Percentiles rank a stretch among this genome's conserved stretches.
Conservation (phyloP, 331 rosid genomes). For the Arachis monticola region DNA sequence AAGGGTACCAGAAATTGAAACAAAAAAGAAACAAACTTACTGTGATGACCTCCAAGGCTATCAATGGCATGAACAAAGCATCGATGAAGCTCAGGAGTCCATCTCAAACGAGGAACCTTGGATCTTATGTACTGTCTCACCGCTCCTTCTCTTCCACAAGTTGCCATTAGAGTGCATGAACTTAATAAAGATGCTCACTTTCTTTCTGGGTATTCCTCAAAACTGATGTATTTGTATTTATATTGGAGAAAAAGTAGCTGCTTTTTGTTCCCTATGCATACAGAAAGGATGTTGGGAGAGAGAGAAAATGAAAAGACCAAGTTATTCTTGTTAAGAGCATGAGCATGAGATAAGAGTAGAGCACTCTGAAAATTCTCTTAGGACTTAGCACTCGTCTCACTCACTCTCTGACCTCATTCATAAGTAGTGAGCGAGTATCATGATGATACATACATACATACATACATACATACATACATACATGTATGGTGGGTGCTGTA, state of each 20-base stretch:
- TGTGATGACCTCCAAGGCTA: conserved; percentile 94
- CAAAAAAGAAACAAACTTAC: conserved; percentile 48
- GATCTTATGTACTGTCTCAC: conserved; percentile 94
- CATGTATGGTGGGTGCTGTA: conserved; percentile 37
- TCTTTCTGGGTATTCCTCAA: neutral
- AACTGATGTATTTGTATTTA: neutral
- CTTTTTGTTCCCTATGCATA: conserved; percentile 16
- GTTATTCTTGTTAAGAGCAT: conserved; percentile 15
- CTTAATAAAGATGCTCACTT: too few species aligned
- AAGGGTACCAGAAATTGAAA: neutral
- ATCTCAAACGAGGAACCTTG: conserved; percentile 90
- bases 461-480: too few species aligned
- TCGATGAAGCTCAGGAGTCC: conserved; percentile 97
- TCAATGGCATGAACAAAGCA: conserved; percentile 87
- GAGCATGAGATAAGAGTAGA: neutral
- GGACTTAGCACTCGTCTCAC: conserved; percentile 44
- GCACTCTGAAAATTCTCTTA: conserved; percentile 80
- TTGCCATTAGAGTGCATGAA: conserved; percentile 40
- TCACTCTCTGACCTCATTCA: too few species aligned
- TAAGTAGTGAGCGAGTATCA: too few species aligned
- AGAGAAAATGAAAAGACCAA: conserved; percentile 69
- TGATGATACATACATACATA: too few species aligned
- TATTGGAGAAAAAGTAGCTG: neutral
- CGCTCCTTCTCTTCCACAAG: conserved; percentile 86
- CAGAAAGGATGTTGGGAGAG: conserved; percentile 21